Base-by-base conservation (phyloP, 1,139 yeast species). In the Geotrichum cucujoidarum region DNA sequence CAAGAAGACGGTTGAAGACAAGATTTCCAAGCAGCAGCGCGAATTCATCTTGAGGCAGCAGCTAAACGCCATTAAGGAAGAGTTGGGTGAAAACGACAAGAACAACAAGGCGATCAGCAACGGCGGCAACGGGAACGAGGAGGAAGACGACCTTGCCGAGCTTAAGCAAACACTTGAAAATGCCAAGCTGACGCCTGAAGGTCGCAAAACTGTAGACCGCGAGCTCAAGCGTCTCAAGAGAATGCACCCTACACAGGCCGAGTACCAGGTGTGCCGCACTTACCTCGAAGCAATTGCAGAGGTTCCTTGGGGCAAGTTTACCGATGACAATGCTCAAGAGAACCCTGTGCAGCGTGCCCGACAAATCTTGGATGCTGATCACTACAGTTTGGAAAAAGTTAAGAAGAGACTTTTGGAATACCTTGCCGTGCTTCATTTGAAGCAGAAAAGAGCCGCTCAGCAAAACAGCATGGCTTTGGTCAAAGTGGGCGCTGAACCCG, bases 341-440 rank as follows among this genome's bases (percentile, higher is more conserved):
- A 56, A 80, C 45, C 79, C 84, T 56, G 65, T 86, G 21, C 63
- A 59, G 1, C 65, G 64, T 11, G 95, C 95, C 0, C 74, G 75
- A 50, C 63, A 67, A 17, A 80, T 81, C 53, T 70, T 90, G 36
- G 88, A 89, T 61, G 74, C 73, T 30, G 96, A 88, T 57, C 97
- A 90, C 66, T 86, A 80, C 62, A 97, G 97, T 0, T 72, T 90
- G 61, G 79, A 80, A 50, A 80, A 82, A 54, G 95, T 88, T 44
- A 90, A 90, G 64, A 83, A 78, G 57, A 74, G 97, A 48, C 74
- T 90, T 48, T 67, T 89, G 41, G 95, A 90, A 62, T 88, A 87
- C 60, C 69, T 87, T 45, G 89, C 92, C 8, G 90, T 88, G 11
- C 68, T 86, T 57, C 83, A 85, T 55, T 71, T 87, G 36, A 77